Percentiles rank a stretch among this genome's conserved stretches.
These are phyloP conservation scores for Quercus wislizeni DNA, from an alignment of 306 rosid species.

Conservation along the genomic window DNA sequence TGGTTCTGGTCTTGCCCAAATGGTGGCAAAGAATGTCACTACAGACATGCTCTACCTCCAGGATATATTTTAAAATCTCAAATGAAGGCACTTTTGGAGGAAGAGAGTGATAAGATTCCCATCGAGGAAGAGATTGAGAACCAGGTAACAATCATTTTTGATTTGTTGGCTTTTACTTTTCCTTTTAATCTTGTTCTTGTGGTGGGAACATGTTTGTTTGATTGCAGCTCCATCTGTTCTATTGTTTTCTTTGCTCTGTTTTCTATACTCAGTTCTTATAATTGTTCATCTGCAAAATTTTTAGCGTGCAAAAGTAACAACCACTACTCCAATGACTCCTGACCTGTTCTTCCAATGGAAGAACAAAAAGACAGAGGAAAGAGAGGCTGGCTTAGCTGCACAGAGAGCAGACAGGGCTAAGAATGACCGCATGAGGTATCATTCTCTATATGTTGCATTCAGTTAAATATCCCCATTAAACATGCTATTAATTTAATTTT, in stretches of 20 bases:
- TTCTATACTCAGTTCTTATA: not conserved
- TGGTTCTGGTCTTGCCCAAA: conserved; percentile 96
- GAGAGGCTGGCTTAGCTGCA: conserved; percentile 56
- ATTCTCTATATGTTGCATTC: not conserved
- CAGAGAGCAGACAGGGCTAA: conserved; percentile 59
- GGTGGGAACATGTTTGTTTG: not conserved
- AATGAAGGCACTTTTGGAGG: conserved; percentile 92
- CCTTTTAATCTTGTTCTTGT: not conserved
- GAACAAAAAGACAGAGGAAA: conserved; percentile 51
- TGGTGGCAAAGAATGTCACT: conserved; percentile 89
- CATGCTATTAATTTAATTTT: conserved; percentile 2
- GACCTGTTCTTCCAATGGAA: conserved; percentile 61
- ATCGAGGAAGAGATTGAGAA: conserved; percentile 93
- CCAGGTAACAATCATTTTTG: conserved; percentile 45
- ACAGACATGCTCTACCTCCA: conserved; percentile 97
- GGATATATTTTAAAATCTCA: conserved; percentile 94
- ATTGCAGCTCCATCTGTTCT: not conserved
- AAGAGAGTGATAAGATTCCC: conserved; percentile 66
- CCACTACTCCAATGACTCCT: conserved; percentile 49
- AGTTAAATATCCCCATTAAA: not conserved
- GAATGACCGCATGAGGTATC: conserved; percentile 63
- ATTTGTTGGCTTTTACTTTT: not conserved
- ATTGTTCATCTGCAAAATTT: conserved; percentile 5
- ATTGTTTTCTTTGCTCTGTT: not conserved
- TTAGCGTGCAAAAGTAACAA: conserved; percentile 47